These are phyloP conservation scores for Mycena haematopus DNA, from an alignment of 768 basidiomycete species.

Conservation along the genomic window DNA sequence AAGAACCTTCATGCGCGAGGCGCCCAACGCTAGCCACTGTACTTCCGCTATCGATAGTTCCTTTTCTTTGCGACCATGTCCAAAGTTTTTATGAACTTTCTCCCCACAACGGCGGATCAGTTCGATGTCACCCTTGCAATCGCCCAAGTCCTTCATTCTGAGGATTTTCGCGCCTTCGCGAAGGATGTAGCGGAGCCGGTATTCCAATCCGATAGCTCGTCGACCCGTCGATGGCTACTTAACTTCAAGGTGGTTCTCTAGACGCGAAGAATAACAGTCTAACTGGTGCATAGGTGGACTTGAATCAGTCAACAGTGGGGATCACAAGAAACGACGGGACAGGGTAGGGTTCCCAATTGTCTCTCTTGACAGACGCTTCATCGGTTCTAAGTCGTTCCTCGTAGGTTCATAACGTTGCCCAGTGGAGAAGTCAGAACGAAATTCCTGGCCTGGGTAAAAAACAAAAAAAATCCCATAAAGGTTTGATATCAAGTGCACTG, in stretches of 20 bases:
- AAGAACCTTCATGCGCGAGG: not conserved
- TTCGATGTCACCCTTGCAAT: slow-evolving; percentile 66
- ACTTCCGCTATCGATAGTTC: slow-evolving; percentile 11
- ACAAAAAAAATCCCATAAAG: slow-evolving; percentile 49
- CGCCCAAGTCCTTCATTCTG: slow-evolving; percentile 61
- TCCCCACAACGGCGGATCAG: slow-evolving; percentile 51
- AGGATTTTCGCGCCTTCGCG: slow-evolving; percentile 44
- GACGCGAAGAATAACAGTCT: not conserved
- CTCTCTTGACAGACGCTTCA: too few species aligned
- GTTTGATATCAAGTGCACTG: slow-evolving; percentile 41
- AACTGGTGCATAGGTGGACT: not conserved
- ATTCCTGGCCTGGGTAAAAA: slow-evolving; percentile 52
- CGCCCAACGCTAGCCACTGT: not conserved
- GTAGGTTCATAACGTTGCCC: slow-evolving; percentile 44
- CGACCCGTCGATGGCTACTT: slow-evolving; percentile 41
- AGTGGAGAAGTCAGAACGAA: slow-evolving; percentile 44
- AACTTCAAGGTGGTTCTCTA: slow-evolving; percentile 61
- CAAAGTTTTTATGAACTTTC: slow-evolving; percentile 41
- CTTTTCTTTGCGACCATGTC: slow-evolving; percentile 36
- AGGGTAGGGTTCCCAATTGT: too few species aligned
- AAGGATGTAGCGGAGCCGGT: slow-evolving; percentile 18
- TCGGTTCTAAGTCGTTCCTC: too few species aligned
- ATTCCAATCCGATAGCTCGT: slow-evolving; percentile 36
- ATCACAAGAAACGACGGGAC: slow-evolving; percentile 69
- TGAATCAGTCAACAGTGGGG: slow-evolving; percentile 46